Percentiles rank a stretch among this genome's conserved stretches.
These are phyloP conservation scores for Helminthosporium solani DNA, from an alignment of 2,329 filamentous ascomycete species.

Conservation along the genomic window DNA sequence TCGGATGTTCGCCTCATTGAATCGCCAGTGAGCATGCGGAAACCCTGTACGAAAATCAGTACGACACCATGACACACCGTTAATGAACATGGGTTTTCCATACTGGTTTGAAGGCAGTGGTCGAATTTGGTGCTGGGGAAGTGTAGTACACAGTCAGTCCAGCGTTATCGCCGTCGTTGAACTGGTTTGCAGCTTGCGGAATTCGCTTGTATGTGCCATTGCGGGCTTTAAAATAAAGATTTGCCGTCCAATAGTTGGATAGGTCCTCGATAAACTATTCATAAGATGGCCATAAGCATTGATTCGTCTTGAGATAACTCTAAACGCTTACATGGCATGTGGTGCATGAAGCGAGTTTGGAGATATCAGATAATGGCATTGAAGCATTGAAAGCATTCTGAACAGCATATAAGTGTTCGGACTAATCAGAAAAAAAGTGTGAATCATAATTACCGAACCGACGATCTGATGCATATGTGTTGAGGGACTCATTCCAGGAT, in stretches of 20 bases:
- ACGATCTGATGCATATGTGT: conserved; percentile 24
- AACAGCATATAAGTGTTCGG: not conserved
- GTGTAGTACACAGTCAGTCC: conserved; percentile 25
- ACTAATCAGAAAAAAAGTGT: no score
- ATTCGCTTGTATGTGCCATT: conserved; percentile 20
- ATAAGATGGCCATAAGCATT: not conserved
- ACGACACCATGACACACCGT: not conserved
- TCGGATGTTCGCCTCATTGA: conserved; percentile 17
- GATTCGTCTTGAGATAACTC: not conserved
- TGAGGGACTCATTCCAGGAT: conserved; percentile 19
- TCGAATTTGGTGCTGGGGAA: conserved; percentile 13
- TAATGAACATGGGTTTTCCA: not conserved
- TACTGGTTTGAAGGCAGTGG: conserved; percentile 22
- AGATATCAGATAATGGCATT: conserved; percentile 16
- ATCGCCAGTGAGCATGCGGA: conserved; percentile 24
- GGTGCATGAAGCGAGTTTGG: conserved; percentile 18
- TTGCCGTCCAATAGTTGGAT: conserved; percentile 20
- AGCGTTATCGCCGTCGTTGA: conserved; percentile 21
- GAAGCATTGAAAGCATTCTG: conserved; percentile 21
- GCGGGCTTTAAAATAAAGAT: conserved; percentile 16
- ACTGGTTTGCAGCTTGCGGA: conserved; percentile 19
- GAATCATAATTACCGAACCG: no score
- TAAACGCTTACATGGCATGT: conserved; percentile 18
- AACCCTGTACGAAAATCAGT: conserved; percentile 9
- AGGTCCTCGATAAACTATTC: conserved; percentile 8